Evolutionary conservation across 768 basidiomycete genomes (phyloP).

Genomic region (Filobasidium floriforme): DNA sequence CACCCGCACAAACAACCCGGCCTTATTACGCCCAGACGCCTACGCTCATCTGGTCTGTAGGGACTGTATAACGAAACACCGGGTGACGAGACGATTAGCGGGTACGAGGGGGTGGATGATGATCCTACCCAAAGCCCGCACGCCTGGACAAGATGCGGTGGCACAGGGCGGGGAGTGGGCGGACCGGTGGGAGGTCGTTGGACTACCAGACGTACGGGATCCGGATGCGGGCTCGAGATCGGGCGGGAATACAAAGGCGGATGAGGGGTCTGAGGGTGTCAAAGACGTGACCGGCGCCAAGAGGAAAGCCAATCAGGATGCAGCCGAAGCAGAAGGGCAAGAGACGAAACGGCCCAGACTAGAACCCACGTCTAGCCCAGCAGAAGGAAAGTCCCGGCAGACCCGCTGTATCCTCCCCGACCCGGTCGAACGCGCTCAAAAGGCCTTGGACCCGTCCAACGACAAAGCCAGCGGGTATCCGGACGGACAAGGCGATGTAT

Average conservation of each 20-base stretch:
- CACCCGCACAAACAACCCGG: constrained; percentile 30
- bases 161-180: constrained; percentile 13
- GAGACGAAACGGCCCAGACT: too few species aligned
- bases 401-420: background rate
- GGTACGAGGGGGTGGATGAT: constrained; percentile 42
- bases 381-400: background rate
- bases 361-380: background rate
- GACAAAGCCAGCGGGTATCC: too few species aligned
- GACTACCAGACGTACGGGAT: background rate
- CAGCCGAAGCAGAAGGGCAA: too few species aligned
- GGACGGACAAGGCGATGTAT: constrained; percentile 32
- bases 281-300: too few species aligned
- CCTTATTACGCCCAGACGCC: constrained; percentile 29
- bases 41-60: constrained; percentile 42
- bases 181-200: constrained; percentile 20
- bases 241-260: too few species aligned
- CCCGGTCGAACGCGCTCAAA: background rate
- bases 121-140: constrained; percentile 26
- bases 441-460: background rate
- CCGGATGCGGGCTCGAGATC: background rate
- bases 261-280: too few species aligned
- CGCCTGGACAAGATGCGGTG: background rate
- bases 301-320: too few species aligned
- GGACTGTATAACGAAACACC: constrained; percentile 26
- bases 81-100: constrained; percentile 22